These are phyloP conservation scores for Hypoxylon perforatum DNA, from an alignment of 495 filamentous ascomycete species.

Conservation along the genomic window DNA sequence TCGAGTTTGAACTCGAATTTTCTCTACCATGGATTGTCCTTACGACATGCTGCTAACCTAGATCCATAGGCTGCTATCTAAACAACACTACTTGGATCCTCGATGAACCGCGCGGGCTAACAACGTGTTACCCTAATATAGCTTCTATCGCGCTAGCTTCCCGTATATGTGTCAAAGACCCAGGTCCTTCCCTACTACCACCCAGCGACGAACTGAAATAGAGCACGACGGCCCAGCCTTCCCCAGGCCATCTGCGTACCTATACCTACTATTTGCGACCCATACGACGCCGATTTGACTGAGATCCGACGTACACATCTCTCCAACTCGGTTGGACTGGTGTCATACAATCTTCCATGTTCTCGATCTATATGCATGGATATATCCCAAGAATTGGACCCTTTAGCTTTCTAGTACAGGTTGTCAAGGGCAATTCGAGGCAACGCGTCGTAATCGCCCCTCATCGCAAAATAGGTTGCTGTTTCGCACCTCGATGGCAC, in stretches of 20 bases:
- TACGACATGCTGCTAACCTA: not conserved
- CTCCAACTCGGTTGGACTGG: no score
- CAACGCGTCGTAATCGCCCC: slow-evolving; percentile 14
- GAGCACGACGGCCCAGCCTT: no score
- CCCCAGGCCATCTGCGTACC: no score
- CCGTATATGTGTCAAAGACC: no score
- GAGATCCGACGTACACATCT: no score
- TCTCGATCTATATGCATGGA: slow-evolving; percentile 38
- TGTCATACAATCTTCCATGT: slow-evolving; percentile 27
- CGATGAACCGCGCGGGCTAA: not conserved
- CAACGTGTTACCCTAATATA: no score
- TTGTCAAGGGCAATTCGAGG: slow-evolving; percentile 23
- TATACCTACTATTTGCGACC: no score
- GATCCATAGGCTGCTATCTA: not conserved
- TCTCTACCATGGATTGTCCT: not conserved
- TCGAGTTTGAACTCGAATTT: not conserved
- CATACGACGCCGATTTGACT: no score
- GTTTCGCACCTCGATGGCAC: slow-evolving; percentile 33
- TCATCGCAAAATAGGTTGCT: slow-evolving; percentile 12
- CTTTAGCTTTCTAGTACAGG: slow-evolving; percentile 13
- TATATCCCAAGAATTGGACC: slow-evolving; percentile 25
- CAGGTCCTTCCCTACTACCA: no score
- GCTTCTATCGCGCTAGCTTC: no score
- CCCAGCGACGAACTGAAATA: no score
- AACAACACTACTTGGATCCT: not conserved